Evolutionary conservation across 129 eudicot genomes (phyloP).

Genomic region (Flaveria brownii): DNA sequence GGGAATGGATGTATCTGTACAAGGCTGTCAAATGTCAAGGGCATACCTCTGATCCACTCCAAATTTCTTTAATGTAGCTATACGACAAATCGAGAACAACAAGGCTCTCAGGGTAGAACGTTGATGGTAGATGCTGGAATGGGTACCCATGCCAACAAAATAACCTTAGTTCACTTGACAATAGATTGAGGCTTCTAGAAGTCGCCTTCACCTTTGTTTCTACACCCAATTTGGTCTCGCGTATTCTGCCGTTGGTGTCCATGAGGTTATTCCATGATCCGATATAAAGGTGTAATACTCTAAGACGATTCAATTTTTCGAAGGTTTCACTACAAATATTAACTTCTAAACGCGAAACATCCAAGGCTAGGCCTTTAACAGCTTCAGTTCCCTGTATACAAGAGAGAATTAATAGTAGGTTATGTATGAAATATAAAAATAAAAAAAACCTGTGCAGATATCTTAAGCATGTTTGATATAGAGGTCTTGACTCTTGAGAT

Average conservation of each 20-base stretch:
- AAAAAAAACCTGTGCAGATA: too few species aligned
- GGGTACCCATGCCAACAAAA: constrained; percentile 50
- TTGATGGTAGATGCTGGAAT: constrained; percentile 24
- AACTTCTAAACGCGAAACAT: constrained; percentile 9
- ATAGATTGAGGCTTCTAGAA: constrained; percentile 25
- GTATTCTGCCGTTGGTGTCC: constrained; percentile 15
- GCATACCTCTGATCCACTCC: constrained; percentile 42
- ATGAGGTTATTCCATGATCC: constrained; percentile 19
- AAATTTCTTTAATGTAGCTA: constrained; percentile 34
- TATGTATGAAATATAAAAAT: too few species aligned
- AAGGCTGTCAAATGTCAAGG: neutral
- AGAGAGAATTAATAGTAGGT: too few species aligned
- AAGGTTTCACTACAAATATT: constrained; percentile 25
- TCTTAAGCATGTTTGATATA: too few species aligned
- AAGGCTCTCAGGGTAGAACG: constrained; percentile 27
- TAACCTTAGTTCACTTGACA: constrained; percentile 37
- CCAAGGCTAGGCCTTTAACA: constrained; percentile 34
- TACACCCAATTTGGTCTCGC: constrained; percentile 21
- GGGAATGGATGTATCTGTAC: too few species aligned
- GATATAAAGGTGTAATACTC: constrained; percentile 26
- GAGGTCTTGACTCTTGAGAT: too few species aligned
- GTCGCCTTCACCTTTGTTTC: constrained; percentile 37
- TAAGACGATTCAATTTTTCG: constrained; percentile 29
- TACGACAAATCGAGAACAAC: constrained; percentile 39
- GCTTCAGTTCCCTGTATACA: constrained; percentile 31